Evolutionary conservation across 352 stramenopile genomes (phyloP).

Genomic region (Globisporangium nagaii): DNA sequence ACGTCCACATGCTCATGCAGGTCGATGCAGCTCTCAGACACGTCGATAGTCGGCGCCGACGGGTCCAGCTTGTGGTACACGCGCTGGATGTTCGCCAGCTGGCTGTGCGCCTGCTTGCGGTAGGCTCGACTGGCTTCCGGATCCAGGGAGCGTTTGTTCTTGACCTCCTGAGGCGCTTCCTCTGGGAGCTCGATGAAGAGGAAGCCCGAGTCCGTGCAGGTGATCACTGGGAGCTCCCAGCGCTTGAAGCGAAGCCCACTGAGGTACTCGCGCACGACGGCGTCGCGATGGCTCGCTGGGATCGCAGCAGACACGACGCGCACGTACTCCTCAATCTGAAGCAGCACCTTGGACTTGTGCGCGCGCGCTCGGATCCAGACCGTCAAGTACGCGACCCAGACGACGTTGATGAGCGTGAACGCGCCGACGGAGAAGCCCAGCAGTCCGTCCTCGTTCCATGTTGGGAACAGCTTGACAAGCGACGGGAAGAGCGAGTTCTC

Average conservation of each 20-base stretch:
- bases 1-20: conserved; percentile 3
- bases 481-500: conserved; percentile 47
- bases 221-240: conserved; percentile 19
- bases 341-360: conserved; percentile 7
- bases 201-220: conserved; percentile 21
- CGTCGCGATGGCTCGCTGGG: conserved; percentile 4
- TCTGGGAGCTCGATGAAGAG: conserved; percentile 25
- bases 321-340: conserved; percentile 17
- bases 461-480: conserved; percentile 13
- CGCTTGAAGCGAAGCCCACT: conserved; percentile 1
- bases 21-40: not conserved
- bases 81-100: conserved; percentile 1
- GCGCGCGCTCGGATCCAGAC: conserved; percentile 13
- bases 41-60: not conserved
- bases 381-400: conserved; percentile 13
- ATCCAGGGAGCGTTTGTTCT: not conserved
- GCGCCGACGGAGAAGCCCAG: conserved; percentile 12
- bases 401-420: conserved; percentile 25
- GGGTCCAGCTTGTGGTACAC: conserved; percentile 8
- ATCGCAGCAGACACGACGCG: conserved; percentile 13
- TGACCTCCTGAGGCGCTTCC: conserved; percentile 12
- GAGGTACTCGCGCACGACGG: conserved; percentile 15
- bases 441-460: conserved; percentile 4
- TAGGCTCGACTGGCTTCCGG: not conserved
- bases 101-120: conserved; percentile 2